These are phyloP conservation scores for Nakataea oryzae DNA, from an alignment of 2,329 filamentous ascomycete genomes.

Conservation along the genomic window DNA sequence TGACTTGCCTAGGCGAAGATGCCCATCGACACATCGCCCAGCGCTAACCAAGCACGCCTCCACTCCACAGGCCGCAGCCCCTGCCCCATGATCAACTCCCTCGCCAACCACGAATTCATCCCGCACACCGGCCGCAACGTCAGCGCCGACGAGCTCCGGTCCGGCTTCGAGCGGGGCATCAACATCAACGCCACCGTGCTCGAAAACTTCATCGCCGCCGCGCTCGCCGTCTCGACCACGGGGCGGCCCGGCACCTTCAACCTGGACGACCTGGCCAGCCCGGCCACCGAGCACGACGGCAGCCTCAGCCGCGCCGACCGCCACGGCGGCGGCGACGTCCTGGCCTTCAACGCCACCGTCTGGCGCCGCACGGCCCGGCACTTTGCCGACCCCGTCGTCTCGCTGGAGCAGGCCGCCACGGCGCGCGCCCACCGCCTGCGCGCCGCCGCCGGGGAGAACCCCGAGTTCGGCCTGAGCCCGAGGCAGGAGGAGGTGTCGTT, in stretches of 20 bases:
- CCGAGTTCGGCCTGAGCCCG: constrained; percentile 1
- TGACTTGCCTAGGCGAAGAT: not conserved
- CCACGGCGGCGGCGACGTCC: constrained; percentile 20
- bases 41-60: too few relatives aligned
- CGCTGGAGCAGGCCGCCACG: not conserved
- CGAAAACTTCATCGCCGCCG: constrained; percentile 29
- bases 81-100: constrained; percentile 40
- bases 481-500: constrained; percentile 2
- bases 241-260: constrained; percentile 29
- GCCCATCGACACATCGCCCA: too few relatives aligned
- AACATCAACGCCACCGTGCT: constrained; percentile 31
- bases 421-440: not conserved
- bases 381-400: constrained; percentile 20
- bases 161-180: constrained; percentile 26
- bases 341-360: constrained; percentile 16
- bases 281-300: constrained; percentile 21
- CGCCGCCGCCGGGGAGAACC: constrained; percentile 4
- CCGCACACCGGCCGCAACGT: constrained; percentile 27
- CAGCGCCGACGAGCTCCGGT: constrained; percentile 23
- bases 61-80: constrained; percentile 16
- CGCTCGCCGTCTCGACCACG: constrained; percentile 27
- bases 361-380: not conserved
- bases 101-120: constrained; percentile 38
- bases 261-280: constrained; percentile 16
- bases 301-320: constrained; percentile 21